Base-by-base conservation (phyloP, 148 eudicot species). In the Vaccinium darrowii region DNA sequence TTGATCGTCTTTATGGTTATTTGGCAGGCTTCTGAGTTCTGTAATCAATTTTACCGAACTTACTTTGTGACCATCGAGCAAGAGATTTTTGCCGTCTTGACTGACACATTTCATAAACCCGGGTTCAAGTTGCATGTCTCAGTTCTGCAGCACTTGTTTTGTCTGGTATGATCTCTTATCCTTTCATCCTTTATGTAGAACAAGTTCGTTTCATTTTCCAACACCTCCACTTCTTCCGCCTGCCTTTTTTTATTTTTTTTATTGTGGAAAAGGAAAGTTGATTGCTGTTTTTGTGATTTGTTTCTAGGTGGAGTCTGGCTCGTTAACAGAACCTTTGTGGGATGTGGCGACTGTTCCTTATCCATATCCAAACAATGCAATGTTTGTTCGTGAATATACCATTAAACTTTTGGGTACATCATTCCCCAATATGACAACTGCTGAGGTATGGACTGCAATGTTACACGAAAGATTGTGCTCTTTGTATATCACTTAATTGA, bases 21-120 rank as follows among this genome's bases (percentile, higher is more conserved):
- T 21, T 89, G 83, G 79, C 92, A 97, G 99, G 90, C 74, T 85
- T 93, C 98, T 33, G 98, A 94, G 86, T 94, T 94, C 83, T 89
- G 98, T 78, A 91, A 94, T 86, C 98, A 94, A 88, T 97, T 97
- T 88, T 95, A 90, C 62, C 91, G 94, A 89, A 91, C 92, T 36
- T 94, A 97, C 87, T 97, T 93, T 85, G 65, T 93, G 87, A 92
- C 90, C 83, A 97, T 97, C 36, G 99, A 93, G 89, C 98, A 95
- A 95, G 99, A 97, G 91, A 92, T 95, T 27, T 97, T 97, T 86
- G 99, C 96, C 43, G 99, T 97, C 81, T 86, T 97, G 81, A 94
- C 99, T 10, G 99, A 97, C 87, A 97, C 99, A 54, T 97, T 97
- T 80, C 99, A 97, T 87, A 97, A 97, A 89, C 99, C 98, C 79